These are phyloP conservation scores for Irpex lacteus DNA, from an alignment of 1,284 basidiomycete species.

Conservation along the genomic window DNA sequence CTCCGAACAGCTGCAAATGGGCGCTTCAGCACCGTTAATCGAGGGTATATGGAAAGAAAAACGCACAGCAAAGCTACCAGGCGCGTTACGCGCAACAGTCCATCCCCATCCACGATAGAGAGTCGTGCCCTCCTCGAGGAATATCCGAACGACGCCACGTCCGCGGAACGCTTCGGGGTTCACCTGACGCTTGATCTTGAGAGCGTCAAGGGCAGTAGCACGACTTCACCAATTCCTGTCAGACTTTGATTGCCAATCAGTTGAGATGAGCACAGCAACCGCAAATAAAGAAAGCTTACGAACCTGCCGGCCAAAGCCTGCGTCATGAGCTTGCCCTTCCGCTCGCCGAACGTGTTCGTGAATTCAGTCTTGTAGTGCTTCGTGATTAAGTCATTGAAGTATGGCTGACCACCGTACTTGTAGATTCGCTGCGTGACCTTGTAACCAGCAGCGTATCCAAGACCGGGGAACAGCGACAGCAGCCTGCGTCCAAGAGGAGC, in stretches of 20 bases:
- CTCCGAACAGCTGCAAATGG: slow-evolving; percentile 83
- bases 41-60: neutral
- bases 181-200: slow-evolving; percentile 98
- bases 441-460: slow-evolving; percentile 98
- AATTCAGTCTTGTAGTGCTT: slow-evolving; percentile 77
- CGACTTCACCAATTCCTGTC: slow-evolving; percentile 97
- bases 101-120: slow-evolving; percentile 98
- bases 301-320: slow-evolving; percentile 93
- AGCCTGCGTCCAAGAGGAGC: slow-evolving; percentile 74
- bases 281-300: slow-evolving; percentile 21
- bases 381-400: slow-evolving; percentile 91
- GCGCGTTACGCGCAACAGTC: slow-evolving; percentile 98
- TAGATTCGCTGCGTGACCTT: slow-evolving; percentile 93
- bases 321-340: slow-evolving; percentile 94
- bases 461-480: slow-evolving; percentile 93
- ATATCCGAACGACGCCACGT: slow-evolving; percentile 86
- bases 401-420: slow-evolving; percentile 99
- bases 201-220: slow-evolving; percentile 93
- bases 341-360: slow-evolving; percentile 87
- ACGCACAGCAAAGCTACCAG: slow-evolving; percentile 90
- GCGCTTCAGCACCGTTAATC: neutral
- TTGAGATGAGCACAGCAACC: neutral
- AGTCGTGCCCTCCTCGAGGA: slow-evolving; percentile 88
- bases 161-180: slow-evolving; percentile 96
- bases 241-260: slow-evolving; percentile 45